Evolutionary conservation across 2,329 filamentous ascomycete species (phyloP).

Genomic region (Septoria petroselini): DNA sequence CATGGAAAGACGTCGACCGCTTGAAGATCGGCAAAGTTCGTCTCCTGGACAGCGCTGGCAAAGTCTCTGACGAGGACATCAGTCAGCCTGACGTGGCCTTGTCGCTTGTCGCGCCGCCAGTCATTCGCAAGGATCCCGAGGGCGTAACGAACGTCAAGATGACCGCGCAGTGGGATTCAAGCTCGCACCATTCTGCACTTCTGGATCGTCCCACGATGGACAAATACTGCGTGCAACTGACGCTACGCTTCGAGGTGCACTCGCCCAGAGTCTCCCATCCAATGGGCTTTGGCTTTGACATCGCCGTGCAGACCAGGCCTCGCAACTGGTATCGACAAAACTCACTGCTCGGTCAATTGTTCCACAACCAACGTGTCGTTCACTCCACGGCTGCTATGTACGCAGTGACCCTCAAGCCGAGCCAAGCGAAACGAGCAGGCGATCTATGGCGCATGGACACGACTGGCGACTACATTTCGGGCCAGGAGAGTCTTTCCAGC

Average conservation of each 20-base stretch:
- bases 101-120: constrained; percentile 72
- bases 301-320: constrained; percentile 79
- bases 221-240: constrained; percentile 85
- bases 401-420: constrained; percentile 78
- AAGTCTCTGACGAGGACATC: constrained; percentile 68
- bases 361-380: constrained; percentile 79
- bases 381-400: constrained; percentile 85
- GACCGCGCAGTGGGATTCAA: constrained; percentile 95
- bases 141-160: constrained; percentile 84
- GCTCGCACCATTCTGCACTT: constrained; percentile 83
- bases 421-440: constrained; percentile 83
- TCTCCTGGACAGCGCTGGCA: constrained; percentile 79
- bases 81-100: constrained; percentile 71
- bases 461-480: constrained; percentile 91
- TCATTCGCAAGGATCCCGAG: constrained; percentile 80
- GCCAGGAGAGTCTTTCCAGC: constrained; percentile 77
- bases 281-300: constrained; percentile 79
- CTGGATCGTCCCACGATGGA: constrained; percentile 93
- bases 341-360: constrained; percentile 82
- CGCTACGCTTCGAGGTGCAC: constrained; percentile 78
- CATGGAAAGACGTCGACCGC: constrained; percentile 78
- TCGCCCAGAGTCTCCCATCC: constrained; percentile 82
- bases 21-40: constrained; percentile 78
- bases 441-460: constrained; percentile 97
- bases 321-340: constrained; percentile 80